Conservation (phyloP, 768 basidiomycete genomes). For the Lentinula boryana region DNA sequence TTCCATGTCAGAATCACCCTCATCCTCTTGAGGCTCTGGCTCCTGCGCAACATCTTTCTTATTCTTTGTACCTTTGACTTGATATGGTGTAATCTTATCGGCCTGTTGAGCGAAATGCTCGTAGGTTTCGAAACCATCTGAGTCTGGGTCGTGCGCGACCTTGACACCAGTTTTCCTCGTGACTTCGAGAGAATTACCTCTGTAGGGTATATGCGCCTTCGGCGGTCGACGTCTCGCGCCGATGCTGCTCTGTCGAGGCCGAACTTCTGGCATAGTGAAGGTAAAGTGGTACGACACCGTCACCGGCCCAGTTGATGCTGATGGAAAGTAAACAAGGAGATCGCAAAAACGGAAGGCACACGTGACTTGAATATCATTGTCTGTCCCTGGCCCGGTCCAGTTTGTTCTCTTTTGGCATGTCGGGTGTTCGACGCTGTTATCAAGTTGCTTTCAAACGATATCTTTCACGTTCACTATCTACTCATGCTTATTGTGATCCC, state of each 20-base stretch:
- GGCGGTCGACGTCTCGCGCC: conserved; percentile 51
- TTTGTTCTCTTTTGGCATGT: not conserved
- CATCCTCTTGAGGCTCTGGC: conserved; percentile 39
- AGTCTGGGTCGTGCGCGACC: conserved; percentile 60
- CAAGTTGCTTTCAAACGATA: not conserved
- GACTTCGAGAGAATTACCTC: conserved; percentile 69
- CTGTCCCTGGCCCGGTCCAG: not conserved
- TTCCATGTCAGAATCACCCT: conserved; percentile 76
- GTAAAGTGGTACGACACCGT: not conserved
- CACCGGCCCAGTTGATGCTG: not conserved
- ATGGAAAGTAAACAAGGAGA: not conserved
- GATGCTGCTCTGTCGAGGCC: conserved; percentile 41
- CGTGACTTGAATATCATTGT: not conserved
- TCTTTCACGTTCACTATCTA: not conserved
- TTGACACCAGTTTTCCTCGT: conserved; percentile 79
- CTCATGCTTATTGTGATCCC: not conserved
- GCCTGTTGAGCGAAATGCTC: conserved; percentile 68
- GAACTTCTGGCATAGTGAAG: conserved; percentile 12
- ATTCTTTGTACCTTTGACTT: conserved; percentile 44
- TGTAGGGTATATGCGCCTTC: conserved; percentile 70
- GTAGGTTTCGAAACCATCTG: conserved; percentile 81
- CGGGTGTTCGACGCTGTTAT: not conserved
- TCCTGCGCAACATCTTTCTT: conserved; percentile 29
- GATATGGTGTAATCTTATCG: conserved; percentile 59
- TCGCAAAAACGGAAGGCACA: not conserved